Conservation (phyloP, 495 filamentous ascomycete species). For the Daldinia vernicosa region DNA sequence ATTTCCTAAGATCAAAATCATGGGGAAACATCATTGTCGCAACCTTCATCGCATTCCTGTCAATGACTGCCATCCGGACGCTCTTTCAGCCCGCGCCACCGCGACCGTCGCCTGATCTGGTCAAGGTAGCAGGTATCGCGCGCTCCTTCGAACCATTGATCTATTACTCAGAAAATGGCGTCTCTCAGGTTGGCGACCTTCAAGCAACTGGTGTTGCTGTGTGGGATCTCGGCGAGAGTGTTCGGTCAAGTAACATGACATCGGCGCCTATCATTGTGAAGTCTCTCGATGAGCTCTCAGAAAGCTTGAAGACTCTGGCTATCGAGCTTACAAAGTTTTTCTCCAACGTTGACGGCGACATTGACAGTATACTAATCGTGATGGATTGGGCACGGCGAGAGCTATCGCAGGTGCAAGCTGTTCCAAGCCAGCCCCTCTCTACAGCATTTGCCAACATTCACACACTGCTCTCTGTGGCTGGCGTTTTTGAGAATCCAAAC, state of each 20-base stretch:
- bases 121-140: slow-evolving; percentile 87
- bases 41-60: slow-evolving; percentile 64
- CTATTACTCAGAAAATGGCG: slow-evolving; percentile 88
- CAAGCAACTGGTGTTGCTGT: slow-evolving; percentile 91
- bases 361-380: slow-evolving; percentile 86
- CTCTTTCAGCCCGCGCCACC: slow-evolving; percentile 72
- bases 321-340: slow-evolving; percentile 89
- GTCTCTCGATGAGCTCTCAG: slow-evolving; percentile 82
- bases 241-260: slow-evolving; percentile 88
- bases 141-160: slow-evolving; percentile 91
- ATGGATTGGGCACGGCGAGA: slow-evolving; percentile 96
- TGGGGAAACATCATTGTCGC: slow-evolving; percentile 69
- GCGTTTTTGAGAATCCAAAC: slow-evolving; percentile 70
- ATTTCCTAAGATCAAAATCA: slow-evolving; percentile 71
- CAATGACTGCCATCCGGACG: slow-evolving; percentile 67
- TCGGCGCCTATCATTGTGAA: slow-evolving; percentile 83
- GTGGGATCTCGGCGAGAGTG: slow-evolving; percentile 89
- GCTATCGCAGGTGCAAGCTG: slow-evolving; percentile 61
- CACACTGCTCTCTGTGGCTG: slow-evolving; percentile 71
- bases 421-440: slow-evolving; percentile 66
- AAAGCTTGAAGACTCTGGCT: slow-evolving; percentile 80
- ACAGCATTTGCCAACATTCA: slow-evolving; percentile 80
- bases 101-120: slow-evolving; percentile 81
- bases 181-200: slow-evolving; percentile 81
- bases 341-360: slow-evolving; percentile 88